Conservation (phyloP, 208 protist genomes). For the Naegleria gruberi region DNA sequence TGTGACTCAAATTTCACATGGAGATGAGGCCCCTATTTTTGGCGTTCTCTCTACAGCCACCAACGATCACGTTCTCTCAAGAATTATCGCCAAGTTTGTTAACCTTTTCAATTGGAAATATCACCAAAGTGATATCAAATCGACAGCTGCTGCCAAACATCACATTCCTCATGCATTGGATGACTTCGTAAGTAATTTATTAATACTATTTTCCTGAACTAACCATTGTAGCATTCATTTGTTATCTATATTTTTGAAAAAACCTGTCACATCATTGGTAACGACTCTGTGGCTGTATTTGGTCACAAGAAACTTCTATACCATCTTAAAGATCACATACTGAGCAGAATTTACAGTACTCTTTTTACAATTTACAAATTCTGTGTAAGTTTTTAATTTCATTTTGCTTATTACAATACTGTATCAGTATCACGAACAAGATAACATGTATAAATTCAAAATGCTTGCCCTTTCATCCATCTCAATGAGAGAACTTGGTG, state of each 20-base stretch:
- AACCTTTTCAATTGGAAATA: conserved; percentile 10
- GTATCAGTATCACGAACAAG: conserved; percentile 18
- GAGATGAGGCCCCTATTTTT: not conserved
- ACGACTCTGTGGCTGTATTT: not conserved
- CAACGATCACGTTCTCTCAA: not conserved
- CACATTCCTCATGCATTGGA: conserved; percentile 2
- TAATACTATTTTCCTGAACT: not conserved
- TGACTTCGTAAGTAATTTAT: not conserved
- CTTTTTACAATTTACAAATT: conserved; percentile 11
- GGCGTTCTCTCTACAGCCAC: not conserved
- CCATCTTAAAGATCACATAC: not conserved
- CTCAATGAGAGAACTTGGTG: not conserved
- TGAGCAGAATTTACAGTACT: not conserved
- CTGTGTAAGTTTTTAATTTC: not conserved
- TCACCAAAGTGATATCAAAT: not conserved
- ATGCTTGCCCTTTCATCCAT: not conserved
- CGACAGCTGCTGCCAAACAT: too few relatives aligned
- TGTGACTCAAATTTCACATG: not conserved
- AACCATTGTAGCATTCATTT: not conserved
- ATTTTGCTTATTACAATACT: too few relatives aligned
- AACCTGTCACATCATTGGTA: not conserved
- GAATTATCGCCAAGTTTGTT: conserved; percentile 1
- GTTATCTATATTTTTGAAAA: not conserved
- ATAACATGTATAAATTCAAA: conserved; percentile 9
- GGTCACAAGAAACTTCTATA: not conserved